Percentiles rank a stretch among this genome's conserved stretches.
Evolutionary conservation across 306 rosid genomes (phyloP).

Genomic region (Medicago lupulina): DNA sequence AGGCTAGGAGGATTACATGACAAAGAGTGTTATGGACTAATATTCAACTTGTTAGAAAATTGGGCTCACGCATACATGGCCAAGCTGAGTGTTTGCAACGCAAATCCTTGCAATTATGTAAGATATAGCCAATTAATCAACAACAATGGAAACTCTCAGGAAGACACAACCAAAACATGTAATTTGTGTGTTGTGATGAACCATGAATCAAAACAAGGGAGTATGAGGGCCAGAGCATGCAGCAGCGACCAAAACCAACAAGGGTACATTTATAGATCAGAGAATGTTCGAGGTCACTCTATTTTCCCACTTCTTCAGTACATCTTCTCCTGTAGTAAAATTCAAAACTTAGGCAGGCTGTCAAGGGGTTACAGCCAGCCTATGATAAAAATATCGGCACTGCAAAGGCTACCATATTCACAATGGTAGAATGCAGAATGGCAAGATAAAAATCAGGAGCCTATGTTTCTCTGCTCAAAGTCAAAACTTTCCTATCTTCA

Average conservation of each 20-base stretch:
- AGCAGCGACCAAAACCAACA: constrained; percentile 26
- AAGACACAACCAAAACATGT: constrained; percentile 14
- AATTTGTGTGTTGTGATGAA: neutral
- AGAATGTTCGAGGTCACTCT: constrained; percentile 4
- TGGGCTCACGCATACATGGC: neutral
- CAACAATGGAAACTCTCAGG: constrained; percentile 12
- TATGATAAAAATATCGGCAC: constrained; percentile 10
- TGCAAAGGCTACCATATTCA: constrained; percentile 4
- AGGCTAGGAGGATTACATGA: neutral
- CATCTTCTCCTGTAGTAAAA: constrained; percentile 15
- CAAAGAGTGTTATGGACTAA: neutral
- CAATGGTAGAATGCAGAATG: constrained; percentile 26
- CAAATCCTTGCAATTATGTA: neutral
- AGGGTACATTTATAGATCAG: constrained; percentile 23
- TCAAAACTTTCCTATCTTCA: constrained; percentile 32
- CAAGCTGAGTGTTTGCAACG: neutral
- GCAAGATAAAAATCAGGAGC: constrained; percentile 1
- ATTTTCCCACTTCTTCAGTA: constrained; percentile 19
- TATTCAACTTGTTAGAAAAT: neutral
- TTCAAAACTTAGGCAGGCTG: constrained; percentile 33
- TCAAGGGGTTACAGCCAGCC: constrained; percentile 28
- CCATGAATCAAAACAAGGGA: constrained; percentile 27
- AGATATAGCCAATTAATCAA: constrained; percentile 16
- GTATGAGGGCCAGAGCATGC: constrained; percentile 9
- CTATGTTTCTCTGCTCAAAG: constrained; percentile 28